Conservation (phyloP, 1,284 basidiomycete species). For the Trichosporon coremiiforme region DNA sequence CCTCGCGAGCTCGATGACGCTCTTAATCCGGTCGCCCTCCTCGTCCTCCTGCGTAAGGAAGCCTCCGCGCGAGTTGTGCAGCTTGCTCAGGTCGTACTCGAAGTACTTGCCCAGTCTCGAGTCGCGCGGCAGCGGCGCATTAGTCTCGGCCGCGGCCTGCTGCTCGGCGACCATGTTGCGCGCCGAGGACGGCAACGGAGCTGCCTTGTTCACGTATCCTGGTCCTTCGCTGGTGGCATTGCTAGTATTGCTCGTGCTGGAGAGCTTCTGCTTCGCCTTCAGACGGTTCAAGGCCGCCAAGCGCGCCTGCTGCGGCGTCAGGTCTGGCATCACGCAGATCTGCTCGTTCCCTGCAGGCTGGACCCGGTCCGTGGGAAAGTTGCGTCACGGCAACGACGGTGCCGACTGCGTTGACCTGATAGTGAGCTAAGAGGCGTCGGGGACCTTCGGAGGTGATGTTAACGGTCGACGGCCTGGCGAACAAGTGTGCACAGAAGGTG, state of each 20-base stretch:
- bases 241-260: conserved; percentile 18
- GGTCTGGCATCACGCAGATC: conserved; percentile 25
- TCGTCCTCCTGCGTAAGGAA: conserved; percentile 66
- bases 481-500: neutral
- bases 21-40: conserved; percentile 59
- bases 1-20: conserved; percentile 71
- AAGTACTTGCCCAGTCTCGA: conserved; percentile 69
- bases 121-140: conserved; percentile 50
- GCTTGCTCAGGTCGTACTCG: conserved; percentile 91
- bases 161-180: conserved; percentile 51
- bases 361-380: neutral
- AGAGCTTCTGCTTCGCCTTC: conserved; percentile 51
- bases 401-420: neutral
- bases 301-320: conserved; percentile 49
- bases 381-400: neutral
- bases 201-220: conserved; percentile 42
- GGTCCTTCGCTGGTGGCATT: neutral
- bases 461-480: neutral
- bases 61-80: conserved; percentile 92
- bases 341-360: neutral
- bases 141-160: conserved; percentile 25
- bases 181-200: conserved; percentile 39
- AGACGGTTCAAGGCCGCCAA: conserved; percentile 56
- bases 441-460: neutral
- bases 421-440: neutral